These are phyloP conservation scores for Chamaecyparis obtusa DNA, from an alignment of 75 land plant genomes.

Conservation along the genomic window DNA sequence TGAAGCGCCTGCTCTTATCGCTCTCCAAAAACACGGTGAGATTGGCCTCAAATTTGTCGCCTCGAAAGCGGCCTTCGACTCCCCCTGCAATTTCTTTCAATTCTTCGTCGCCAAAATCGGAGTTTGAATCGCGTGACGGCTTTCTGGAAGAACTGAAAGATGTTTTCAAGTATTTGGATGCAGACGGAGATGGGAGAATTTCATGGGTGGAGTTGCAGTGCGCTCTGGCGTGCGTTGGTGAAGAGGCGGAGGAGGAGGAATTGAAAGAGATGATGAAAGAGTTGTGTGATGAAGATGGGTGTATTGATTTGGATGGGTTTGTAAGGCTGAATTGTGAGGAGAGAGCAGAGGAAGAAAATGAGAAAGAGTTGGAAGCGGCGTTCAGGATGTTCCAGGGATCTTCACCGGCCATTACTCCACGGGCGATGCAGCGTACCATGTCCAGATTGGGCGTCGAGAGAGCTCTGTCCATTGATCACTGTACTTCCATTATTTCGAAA, in stretches of 20 bases:
- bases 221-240: conserved; percentile 37
- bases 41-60: not conserved
- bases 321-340: conserved; percentile 20
- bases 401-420: conserved; percentile 49
- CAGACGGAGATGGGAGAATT: conserved; percentile 50
- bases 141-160: conserved; percentile 1
- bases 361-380: conserved; percentile 37
- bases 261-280: conserved; percentile 19
- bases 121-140: not conserved
- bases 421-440: conserved; percentile 46
- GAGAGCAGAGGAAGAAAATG: not conserved
- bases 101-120: not conserved
- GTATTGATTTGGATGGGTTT: conserved; percentile 43
- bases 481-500: conserved; percentile 45
- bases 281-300: conserved; percentile 41
- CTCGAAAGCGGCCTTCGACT: not conserved
- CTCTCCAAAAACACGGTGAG: not conserved
- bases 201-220: conserved; percentile 34
- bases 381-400: conserved; percentile 56
- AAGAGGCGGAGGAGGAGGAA: conserved; percentile 26
- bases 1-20: not conserved
- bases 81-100: not conserved
- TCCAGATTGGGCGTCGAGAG: conserved; percentile 37
- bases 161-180: conserved; percentile 36
- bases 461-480: conserved; percentile 32